A percentile compares a stretch with the other conserved stretches of the same genome.
Evolutionary conservation across 2,329 filamentous ascomycete species (phyloP).

Genomic region (Thielaviopsis populi): DNA sequence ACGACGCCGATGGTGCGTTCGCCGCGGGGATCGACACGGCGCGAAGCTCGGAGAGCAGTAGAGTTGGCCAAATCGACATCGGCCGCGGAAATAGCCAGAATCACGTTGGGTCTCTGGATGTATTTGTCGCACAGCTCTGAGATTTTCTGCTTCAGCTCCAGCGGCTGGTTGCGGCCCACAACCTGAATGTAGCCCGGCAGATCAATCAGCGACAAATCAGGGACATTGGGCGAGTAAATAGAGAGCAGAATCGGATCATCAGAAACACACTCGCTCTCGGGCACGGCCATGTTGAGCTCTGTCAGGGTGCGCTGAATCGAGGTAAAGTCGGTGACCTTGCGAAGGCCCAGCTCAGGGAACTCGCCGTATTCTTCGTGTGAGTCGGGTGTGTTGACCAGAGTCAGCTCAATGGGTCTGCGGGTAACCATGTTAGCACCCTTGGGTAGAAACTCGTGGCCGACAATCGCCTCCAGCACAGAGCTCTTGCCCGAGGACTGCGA

Average conservation of each 20-base stretch:
- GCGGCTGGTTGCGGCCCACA: constrained; percentile 74
- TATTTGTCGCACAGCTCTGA: constrained; percentile 95
- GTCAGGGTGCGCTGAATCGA: constrained; percentile 88
- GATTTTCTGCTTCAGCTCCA: constrained; percentile 89
- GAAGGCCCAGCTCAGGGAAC: constrained; percentile 79
- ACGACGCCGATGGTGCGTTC: constrained; percentile 97
- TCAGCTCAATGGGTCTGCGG: constrained; percentile 84
- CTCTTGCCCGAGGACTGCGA: constrained; percentile 98
- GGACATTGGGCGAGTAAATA: constrained; percentile 89
- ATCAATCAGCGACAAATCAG: constrained; percentile 89
- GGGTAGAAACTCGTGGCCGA: constrained; percentile 92
- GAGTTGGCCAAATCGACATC: constrained; percentile 97
- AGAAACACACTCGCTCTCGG: constrained; percentile 79
- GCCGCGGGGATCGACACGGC: constrained; percentile 81
- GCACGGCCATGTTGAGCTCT: constrained; percentile 85
- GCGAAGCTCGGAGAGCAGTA: constrained; percentile 74
- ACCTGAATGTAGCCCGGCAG: constrained; percentile 97
- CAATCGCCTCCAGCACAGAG: constrained; percentile 89
- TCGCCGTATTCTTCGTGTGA: constrained; percentile 83
- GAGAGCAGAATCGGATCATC: constrained; percentile 94
- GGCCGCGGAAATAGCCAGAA: constrained; percentile 90
- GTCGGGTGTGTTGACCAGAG: constrained; percentile 85
- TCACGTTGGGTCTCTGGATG: constrained; percentile 89
- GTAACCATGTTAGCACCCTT: constrained; percentile 99
- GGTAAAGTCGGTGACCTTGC: constrained; percentile 80